Base-by-base conservation (phyloP, 768 basidiomycete genomes). In the Hygrophorus russula region DNA sequence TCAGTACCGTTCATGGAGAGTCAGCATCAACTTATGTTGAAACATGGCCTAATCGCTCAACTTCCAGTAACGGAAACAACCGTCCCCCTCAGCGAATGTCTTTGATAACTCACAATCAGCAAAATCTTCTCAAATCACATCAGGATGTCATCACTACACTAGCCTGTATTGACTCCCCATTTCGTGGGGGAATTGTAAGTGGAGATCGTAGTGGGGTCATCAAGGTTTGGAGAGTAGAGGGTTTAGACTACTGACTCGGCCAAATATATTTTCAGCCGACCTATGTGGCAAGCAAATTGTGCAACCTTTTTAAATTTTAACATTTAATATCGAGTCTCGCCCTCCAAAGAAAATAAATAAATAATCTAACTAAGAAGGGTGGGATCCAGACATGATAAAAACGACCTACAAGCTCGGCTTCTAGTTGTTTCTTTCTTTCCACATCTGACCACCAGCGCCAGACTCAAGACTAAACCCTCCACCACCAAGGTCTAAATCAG, bases 61-160 rank as follows among this genome's bases (percentile, higher is more conserved):
- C 61, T 10, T 56, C 64, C 3, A 64, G 62, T 41, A 70, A 64
- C 46, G 74, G 75, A 42, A 72, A 64, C 53, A 84, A 77, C 53
- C 72, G 84, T 11, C 74, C 89, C 13, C 71, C 80, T 1, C 81
- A 86, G 54, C 70, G 86, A 18, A 83, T 83, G 57, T 82, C 77
- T 13, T 60, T 89, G 50, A 82, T 91, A 43, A 81, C 79, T 11
- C 74, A 84, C 39, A 84, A 80, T 55, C 89, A 94, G 54, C 82
- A 92, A 55, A 82, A 81, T 42, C 66, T 96, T 15, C 66, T 97
- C 27, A 82, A 80, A 56, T 73, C 83, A 5, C 96, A 98, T 56
- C 89, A 91, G 51, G 93, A 98, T 56, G 78, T 90, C 2, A 77
- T 98, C 14, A 90, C 86, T 4, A 79, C 85, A 1, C 61, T 99